A percentile compares a stretch with the other conserved stretches of the same genome.
Evolutionary conservation across 306 rosid genomes (phyloP).

Genomic region (Medicago ruthenica): DNA sequence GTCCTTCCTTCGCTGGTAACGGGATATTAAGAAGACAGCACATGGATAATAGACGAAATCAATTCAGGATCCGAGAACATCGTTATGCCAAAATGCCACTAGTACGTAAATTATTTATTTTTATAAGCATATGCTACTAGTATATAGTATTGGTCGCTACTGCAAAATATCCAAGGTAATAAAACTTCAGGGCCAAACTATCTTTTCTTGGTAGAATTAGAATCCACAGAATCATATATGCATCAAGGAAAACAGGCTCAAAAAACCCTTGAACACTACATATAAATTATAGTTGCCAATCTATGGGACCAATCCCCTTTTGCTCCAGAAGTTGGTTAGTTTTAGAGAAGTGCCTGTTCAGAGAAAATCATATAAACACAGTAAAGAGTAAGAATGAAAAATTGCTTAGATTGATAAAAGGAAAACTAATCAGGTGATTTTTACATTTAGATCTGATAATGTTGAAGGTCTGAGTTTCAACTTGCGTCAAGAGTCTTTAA

Average conservation of each 20-base stretch:
- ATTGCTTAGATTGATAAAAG: background rate
- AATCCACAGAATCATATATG: slow-evolving; percentile 17
- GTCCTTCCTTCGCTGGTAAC: no score
- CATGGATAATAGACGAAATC: slow-evolving; percentile 32
- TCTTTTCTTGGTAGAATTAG: background rate
- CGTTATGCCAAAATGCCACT: slow-evolving; percentile 26
- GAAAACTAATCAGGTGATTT: background rate
- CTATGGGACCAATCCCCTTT: slow-evolving; percentile 65
- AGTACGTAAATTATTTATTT: background rate
- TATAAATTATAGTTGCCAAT: slow-evolving; percentile 76
- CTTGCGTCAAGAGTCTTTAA: no score
- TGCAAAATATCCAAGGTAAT: background rate
- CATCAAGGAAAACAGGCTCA: slow-evolving; percentile 21
- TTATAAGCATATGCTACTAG: background rate
- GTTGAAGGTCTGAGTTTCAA: no score
- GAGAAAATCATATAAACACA: slow-evolving; percentile 30
- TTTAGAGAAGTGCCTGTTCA: slow-evolving; percentile 86
- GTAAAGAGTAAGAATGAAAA: no score
- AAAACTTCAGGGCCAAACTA: slow-evolving; percentile 4
- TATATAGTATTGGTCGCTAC: background rate
- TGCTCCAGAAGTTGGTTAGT: slow-evolving; percentile 80
- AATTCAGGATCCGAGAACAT: background rate
- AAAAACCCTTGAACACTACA: background rate
- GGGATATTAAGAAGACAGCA: slow-evolving; percentile 4
- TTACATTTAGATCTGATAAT: no score